A percentile compares a stretch with the other conserved stretches of the same genome.
Conservation (phyloP, 2,329 filamentous ascomycete species). For the Xylaria sp. region DNA sequence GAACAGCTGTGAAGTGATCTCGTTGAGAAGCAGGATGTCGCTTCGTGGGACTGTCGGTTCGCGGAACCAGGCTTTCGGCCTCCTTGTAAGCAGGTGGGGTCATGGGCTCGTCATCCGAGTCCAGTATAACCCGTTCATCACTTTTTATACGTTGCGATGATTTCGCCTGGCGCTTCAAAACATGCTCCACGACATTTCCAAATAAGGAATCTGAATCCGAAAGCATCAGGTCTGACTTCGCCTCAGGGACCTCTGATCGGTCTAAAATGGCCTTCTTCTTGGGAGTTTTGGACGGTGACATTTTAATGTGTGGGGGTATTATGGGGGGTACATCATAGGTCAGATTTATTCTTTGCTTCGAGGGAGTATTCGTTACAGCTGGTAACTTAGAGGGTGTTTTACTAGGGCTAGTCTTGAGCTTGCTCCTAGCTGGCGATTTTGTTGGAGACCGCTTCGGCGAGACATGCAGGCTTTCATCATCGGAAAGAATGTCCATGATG, state of each 20-base stretch:
- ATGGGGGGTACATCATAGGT: slow-evolving; percentile 27
- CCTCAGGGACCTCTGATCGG: slow-evolving; percentile 20
- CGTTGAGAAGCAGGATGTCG: slow-evolving; percentile 32
- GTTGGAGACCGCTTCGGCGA: slow-evolving; percentile 51
- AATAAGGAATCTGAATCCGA: slow-evolving; percentile 35
- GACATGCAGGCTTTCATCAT: slow-evolving; percentile 45
- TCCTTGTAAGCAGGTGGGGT: slow-evolving; percentile 54
- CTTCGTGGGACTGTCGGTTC: slow-evolving; percentile 37
- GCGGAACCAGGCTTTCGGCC: slow-evolving; percentile 43
- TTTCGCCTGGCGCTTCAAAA: slow-evolving; percentile 34
- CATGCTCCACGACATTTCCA: slow-evolving; percentile 35
- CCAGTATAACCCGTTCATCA: slow-evolving; percentile 58
- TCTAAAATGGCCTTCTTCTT: slow-evolving; percentile 34
- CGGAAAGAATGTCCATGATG: slow-evolving; percentile 57
- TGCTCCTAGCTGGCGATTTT: slow-evolving; percentile 50
- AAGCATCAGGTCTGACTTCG: slow-evolving; percentile 16
- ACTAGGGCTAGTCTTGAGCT: slow-evolving; percentile 39
- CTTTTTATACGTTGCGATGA: slow-evolving; percentile 39
- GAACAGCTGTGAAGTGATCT: slow-evolving; percentile 37
- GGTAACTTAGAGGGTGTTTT: slow-evolving; percentile 36
- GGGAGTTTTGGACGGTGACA: slow-evolving; percentile 43
- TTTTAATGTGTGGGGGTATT: slow-evolving; percentile 33
- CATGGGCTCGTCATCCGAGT: slow-evolving; percentile 67
- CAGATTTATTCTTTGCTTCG: slow-evolving; percentile 26
- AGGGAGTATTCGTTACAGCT: slow-evolving; percentile 24